These are phyloP conservation scores for Lentinula edodes DNA, from an alignment of 768 basidiomycete species.

Conservation along the genomic window DNA sequence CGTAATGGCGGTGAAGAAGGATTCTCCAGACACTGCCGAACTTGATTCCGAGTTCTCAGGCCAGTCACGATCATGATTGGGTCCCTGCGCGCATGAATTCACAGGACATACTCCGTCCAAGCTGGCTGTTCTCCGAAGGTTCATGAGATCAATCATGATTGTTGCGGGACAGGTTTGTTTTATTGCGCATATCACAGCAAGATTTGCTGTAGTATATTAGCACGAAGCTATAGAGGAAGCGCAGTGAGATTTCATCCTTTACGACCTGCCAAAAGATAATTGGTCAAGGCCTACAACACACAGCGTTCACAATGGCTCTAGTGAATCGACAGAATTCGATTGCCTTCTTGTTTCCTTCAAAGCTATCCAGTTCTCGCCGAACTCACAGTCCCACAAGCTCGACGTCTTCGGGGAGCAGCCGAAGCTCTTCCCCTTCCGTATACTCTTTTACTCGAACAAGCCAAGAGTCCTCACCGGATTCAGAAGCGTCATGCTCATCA, in stretches of 20 bases:
- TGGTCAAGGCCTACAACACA: not conserved
- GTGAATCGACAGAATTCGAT: conserved; percentile 8
- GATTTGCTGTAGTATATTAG: not conserved
- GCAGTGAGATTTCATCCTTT: not conserved
- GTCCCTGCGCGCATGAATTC: not conserved
- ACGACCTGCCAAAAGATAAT: not conserved
- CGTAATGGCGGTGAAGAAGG: not conserved
- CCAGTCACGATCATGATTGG: not conserved
- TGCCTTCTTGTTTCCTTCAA: conserved; percentile 20
- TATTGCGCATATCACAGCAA: not conserved
- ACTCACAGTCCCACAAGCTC: conserved; percentile 56
- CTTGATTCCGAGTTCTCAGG: not conserved
- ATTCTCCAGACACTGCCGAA: not conserved
- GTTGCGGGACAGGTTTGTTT: conserved; percentile 1
- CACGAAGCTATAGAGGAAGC: not conserved
- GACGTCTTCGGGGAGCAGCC: conserved; percentile 43
- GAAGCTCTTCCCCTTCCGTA: conserved; percentile 26
- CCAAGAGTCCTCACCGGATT: not conserved
- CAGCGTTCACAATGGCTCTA: not conserved
- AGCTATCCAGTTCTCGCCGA: conserved; percentile 36
- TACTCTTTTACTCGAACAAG: not conserved
- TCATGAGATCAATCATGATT: conserved; percentile 1
- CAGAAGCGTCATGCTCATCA: not conserved
- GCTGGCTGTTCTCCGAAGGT: not conserved
- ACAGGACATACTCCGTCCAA: not conserved